These are phyloP conservation scores for Globisporangium heterothallicum DNA, from an alignment of 352 stramenopile species.

Conservation along the genomic window DNA sequence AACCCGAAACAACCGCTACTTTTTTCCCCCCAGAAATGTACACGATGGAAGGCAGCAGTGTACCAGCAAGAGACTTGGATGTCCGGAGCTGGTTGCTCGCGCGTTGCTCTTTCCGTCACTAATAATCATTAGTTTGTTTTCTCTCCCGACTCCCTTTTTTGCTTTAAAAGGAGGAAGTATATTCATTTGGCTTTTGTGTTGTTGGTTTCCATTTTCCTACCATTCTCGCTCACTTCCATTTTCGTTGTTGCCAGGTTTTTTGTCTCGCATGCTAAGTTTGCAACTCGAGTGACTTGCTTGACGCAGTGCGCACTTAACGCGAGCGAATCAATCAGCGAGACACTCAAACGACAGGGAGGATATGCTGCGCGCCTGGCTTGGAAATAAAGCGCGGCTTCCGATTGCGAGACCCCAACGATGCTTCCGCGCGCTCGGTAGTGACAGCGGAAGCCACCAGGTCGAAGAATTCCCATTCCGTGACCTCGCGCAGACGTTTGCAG, in stretches of 20 bases:
- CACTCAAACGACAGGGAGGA: background rate
- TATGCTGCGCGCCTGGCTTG: background rate
- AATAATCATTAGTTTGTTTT: background rate
- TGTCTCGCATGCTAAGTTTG: background rate
- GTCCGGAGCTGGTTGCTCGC: too few relatives aligned
- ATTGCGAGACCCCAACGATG: background rate
- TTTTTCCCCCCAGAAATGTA: constrained; percentile 5
- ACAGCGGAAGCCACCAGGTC: background rate
- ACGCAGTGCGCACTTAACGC: background rate
- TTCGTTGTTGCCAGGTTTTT: background rate
- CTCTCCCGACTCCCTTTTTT: constrained; percentile 5
- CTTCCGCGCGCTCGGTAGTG: background rate
- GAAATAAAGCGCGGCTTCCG: background rate
- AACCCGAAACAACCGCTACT: background rate
- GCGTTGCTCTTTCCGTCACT: too few relatives aligned
- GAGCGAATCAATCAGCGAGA: background rate
- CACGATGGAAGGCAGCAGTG: constrained; percentile 1
- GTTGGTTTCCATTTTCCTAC: background rate
- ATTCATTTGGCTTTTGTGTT: background rate
- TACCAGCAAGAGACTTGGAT: constrained; percentile 4
- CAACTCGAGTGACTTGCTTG: background rate
- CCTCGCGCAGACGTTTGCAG: constrained; percentile 42
- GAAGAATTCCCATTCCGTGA: constrained; percentile 21
- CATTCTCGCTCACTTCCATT: background rate
- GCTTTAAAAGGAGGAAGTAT: constrained; percentile 6